Evolutionary conservation across 306 rosid species (phyloP), one percentile per base, ranked within the genome.

Genomic region (Begonia fuchsioides): DNA sequence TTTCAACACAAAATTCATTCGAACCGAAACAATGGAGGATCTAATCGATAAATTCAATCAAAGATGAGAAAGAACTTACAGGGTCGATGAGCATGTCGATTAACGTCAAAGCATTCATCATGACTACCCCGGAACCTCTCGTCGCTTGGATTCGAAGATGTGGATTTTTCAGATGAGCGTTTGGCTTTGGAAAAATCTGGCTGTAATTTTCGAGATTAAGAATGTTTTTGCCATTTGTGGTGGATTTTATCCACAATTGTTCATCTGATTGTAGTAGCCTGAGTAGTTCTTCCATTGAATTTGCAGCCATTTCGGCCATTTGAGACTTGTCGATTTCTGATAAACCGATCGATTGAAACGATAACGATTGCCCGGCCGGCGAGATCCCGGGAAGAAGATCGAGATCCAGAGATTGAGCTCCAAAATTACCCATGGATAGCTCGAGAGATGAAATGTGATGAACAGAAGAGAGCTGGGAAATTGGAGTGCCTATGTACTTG

Each of bases 401-500:
- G 49, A 90, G 92, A 74, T 90, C 95, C 54, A 84, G 87, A 10
- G 94, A 80, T 38, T 83, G 86, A 38, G 66, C 57, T 1, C 72
- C 74, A 54, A 76, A 84, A 66, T 70, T 79, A 39, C 74, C 78
- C 95, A 90, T 84, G 38, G 97, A 70, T 54, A 90, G 65, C 38
- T 90, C 97, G 17, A 90, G 50, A 0, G 95, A 79, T 1, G 95
- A 84, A 16, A 80, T 68, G 0, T 87, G 95, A 49, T 77, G 83
- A 58, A 88, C 79, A 4, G 90, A 83, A 45, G 95, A 90, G 38
- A 88, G 84, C 46, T 88, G 97, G n/a, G 97, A 76, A 57, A 90
- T 84, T 67, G 97, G 97, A 20, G 95, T 76, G 50, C 97, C 97
- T 0, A 84, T 84, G 77, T 79, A 85, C 58, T 90, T 90, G 0